Evolutionary conservation across 768 basidiomycete genomes (phyloP).

Genomic region (Heimioporus sp.): DNA sequence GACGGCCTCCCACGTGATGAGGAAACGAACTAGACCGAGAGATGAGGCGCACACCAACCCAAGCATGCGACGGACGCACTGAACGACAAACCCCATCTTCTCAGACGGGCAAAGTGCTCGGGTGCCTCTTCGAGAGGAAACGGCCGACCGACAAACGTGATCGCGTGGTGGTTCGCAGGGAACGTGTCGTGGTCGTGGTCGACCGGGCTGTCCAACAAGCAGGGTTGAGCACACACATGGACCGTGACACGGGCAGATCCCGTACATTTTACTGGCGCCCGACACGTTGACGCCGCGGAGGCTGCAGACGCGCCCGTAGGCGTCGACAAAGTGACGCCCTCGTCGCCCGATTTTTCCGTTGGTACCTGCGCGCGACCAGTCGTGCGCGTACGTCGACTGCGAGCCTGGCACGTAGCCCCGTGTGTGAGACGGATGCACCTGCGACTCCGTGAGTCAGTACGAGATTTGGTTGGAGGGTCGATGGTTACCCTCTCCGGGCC

Average conservation of each 20-base stretch:
- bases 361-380: conserved; percentile 61
- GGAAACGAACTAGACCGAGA: conserved; percentile 67
- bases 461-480: background rate
- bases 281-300: conserved; percentile 86
- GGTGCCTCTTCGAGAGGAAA: conserved; percentile 89
- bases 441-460: conserved; percentile 2
- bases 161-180: conserved; percentile 57
- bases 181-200: conserved; percentile 69
- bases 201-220: conserved; percentile 47
- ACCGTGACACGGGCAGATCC: background rate
- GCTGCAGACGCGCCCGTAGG: conserved; percentile 73
- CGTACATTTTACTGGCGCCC: conserved; percentile 77
- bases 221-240: conserved; percentile 20
- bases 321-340: conserved; percentile 83
- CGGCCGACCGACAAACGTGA: conserved; percentile 88
- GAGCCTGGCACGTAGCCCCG: conserved; percentile 47
- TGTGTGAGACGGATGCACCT: conserved; percentile 48
- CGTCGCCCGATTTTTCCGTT: conserved; percentile 55
- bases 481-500: conserved; percentile 2
- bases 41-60: background rate
- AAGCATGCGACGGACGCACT: conserved; percentile 45
- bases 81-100: conserved; percentile 87
- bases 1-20: conserved; percentile 96
- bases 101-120: conserved; percentile 74
- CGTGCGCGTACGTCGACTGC: conserved; percentile 59